Evolutionary conservation across 2,329 filamentous ascomycete genomes (phyloP), one percentile per base, ranked within the genome.

Genomic region (Exophiala viscosa): DNA sequence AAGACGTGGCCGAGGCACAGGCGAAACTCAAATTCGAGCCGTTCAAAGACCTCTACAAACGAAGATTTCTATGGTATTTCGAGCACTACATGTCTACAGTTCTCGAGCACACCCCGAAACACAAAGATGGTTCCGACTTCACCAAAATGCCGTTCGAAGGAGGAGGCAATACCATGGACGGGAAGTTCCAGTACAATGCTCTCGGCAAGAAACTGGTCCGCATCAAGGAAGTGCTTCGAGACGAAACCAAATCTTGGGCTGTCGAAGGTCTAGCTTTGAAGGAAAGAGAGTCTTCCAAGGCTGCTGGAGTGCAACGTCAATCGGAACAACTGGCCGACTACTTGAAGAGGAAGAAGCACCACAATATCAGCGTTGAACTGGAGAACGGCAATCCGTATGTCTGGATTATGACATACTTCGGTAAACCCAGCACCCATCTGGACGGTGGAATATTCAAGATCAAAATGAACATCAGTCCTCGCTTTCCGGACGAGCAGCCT

Each of bases 11-110:
- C 23, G 23, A 28, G 23, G 23, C 23, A 50, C 76, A 73, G 45
- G 73, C 77, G 15, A 75, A 71, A 54, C 65, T 81, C 1, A 78
- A 82, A 0, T 95, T 90, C 68, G 87, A 95, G 60, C 89, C 90
- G 0, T 97, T 97, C 73, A 86, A 84, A 60, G 92, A 97, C 65
- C 76, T 96, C 4, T 88, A 87, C 77, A 97, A 97, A 71, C 84
- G 87, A 34, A 84, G 91, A 1, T 96, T 97, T 66, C 75, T 97
- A 11, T 97, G 93, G 93, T 97, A 97, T 71, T 95, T 88, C 68
- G 87, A 95, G 60, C 87, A 87, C 2, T 97, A 97, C 65, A 74
- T 93, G 17, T 74, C 79, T 3, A 80, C 86, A 1, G 84, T 95
- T 46, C 77, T 83, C 34, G 78, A 83, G 54, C 87, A 85, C 23